Conservation (phyloP, 768 basidiomycete species). For the Termitomyces sp. region DNA sequence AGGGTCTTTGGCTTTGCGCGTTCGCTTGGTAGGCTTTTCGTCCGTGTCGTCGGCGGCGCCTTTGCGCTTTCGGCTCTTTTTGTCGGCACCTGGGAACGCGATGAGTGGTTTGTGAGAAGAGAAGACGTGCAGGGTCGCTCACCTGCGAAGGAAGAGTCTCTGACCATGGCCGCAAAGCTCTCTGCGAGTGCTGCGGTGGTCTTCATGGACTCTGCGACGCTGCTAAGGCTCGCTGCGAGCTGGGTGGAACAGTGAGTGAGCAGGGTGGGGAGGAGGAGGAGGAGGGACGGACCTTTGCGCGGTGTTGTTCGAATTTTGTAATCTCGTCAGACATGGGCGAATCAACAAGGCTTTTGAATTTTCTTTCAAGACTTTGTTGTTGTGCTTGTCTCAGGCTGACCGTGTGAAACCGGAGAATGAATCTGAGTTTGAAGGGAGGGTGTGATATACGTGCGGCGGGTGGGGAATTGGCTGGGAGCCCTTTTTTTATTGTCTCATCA, state of each 20-base stretch:
- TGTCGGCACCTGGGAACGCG: conserved; percentile 10
- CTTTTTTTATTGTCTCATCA: conserved; percentile 12
- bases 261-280: background rate
- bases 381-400: conserved; percentile 18
- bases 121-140: conserved; percentile 1
- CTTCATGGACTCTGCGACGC: conserved; percentile 59
- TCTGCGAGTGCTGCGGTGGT: conserved; percentile 58
- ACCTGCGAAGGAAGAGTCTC: conserved; percentile 19
- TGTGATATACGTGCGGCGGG: background rate
- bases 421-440: conserved; percentile 26
- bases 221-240: conserved; percentile 50
- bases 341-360: conserved; percentile 10
- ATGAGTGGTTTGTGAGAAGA: conserved; percentile 4
- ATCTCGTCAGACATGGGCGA: conserved; percentile 20
- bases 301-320: conserved; percentile 23
- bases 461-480: background rate
- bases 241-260: conserved; percentile 22
- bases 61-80: conserved; percentile 49
- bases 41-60: conserved; percentile 34
- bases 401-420: conserved; percentile 31
- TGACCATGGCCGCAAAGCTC: conserved; percentile 45
- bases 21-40: conserved; percentile 42
- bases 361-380: conserved; percentile 11
- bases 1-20: conserved; percentile 79
- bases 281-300: conserved; percentile 26